A percentile compares a stretch with the other conserved stretches of the same genome.
Evolutionary conservation across 1,284 basidiomycete species (phyloP).

Genomic region (Rhodofomes roseus): DNA sequence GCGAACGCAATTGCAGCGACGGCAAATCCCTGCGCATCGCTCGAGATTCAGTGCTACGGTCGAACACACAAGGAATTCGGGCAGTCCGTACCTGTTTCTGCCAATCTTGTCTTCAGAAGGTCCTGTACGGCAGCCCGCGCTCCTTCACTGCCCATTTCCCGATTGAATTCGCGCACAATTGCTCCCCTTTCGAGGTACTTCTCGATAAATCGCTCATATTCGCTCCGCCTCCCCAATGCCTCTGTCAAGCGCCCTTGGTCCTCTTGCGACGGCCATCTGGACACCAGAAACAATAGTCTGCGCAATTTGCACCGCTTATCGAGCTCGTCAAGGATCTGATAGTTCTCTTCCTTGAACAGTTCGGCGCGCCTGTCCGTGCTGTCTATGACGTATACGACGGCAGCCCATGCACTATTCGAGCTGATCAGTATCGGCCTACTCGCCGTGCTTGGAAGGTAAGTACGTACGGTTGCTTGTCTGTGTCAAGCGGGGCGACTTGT

Average conservation of each 20-base stretch:
- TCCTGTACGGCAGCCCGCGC: too few species aligned
- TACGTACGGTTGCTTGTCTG: neutral
- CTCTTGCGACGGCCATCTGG: neutral
- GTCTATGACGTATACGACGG: neutral
- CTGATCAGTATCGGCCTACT: neutral
- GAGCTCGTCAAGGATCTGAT: neutral
- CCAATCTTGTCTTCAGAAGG: too few species aligned
- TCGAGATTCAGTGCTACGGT: too few species aligned
- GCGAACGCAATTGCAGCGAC: too few species aligned
- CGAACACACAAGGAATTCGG: too few species aligned
- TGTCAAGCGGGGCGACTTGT: neutral
- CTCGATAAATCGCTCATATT: neutral
- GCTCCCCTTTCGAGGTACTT: too few species aligned
- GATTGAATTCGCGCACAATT: too few species aligned
- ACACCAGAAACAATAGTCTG: neutral
- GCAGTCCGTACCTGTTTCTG: too few species aligned
- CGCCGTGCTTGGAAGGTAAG: neutral
- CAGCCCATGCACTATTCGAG: neutral
- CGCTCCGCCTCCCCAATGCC: neutral
- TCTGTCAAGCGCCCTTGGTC: neutral
- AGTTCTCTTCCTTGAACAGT: neutral
- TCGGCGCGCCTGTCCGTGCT: neutral
- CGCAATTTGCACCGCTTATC: neutral
- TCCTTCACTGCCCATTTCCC: too few species aligned
- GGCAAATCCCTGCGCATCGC: too few species aligned